These are phyloP conservation scores for Rhodamnia rubescens DNA, from an alignment of 345 rosid genomes.

Conservation along the genomic window DNA sequence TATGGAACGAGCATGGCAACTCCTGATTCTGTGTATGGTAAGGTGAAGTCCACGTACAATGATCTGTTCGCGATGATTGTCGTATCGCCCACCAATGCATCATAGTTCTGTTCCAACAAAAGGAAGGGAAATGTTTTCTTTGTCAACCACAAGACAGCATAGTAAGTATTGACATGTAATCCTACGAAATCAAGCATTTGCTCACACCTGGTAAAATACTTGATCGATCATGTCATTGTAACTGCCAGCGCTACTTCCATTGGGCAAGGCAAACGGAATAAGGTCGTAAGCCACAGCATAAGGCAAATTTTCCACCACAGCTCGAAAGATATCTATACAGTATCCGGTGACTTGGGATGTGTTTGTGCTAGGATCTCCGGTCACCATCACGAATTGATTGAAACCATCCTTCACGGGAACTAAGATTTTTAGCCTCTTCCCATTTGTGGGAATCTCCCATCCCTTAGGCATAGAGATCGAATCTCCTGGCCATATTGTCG, in stretches of 20 bases:
- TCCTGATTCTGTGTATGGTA: neutral
- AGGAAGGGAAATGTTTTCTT: neutral
- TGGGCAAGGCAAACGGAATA: accelerated
- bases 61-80: neutral
- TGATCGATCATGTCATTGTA: neutral
- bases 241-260: accelerated
- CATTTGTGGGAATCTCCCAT: neutral
- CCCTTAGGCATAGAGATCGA: neutral
- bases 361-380: neutral
- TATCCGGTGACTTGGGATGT: neutral
- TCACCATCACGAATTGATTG: accelerated
- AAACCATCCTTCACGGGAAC: neutral
- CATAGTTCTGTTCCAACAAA: neutral
- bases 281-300: neutral
- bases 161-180: neutral
- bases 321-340: neutral
- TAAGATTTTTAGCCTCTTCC: neutral
- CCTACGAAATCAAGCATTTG: neutral
- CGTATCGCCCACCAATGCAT: neutral
- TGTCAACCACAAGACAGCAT: neutral
- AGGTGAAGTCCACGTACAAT: neutral
- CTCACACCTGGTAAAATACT: neutral
- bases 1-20: neutral
- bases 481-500: neutral
- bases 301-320: neutral